A percentile compares a stretch with the other conserved stretches of the same genome.
These are phyloP conservation scores for Yamadazyma jaroonii DNA, from an alignment of 1,139 yeast genomes.

Conservation along the genomic window DNA sequence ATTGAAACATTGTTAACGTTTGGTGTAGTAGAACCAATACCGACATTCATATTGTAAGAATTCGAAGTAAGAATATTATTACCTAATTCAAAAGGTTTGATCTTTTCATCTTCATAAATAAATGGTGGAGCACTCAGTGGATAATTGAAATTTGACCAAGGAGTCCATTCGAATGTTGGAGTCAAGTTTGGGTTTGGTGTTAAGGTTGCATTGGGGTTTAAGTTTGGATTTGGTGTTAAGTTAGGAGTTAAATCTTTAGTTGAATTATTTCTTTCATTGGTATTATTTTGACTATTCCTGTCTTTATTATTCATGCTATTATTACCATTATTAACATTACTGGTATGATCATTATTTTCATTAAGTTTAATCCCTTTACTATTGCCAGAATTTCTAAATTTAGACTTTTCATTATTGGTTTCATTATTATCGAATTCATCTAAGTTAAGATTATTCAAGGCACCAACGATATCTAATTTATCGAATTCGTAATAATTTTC, in stretches of 20 bases:
- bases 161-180: slow-evolving; percentile 19
- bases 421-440: slow-evolving; percentile 27
- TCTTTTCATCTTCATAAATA: slow-evolving; percentile 15
- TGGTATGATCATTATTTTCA: neutral
- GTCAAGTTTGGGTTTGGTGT: slow-evolving; percentile 9
- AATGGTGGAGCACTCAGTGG: slow-evolving; percentile 41
- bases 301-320: neutral
- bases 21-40: neutral
- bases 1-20: no score
- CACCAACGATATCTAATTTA: slow-evolving; percentile 40
- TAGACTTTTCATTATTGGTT: neutral
- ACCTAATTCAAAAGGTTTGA: slow-evolving; percentile 2
- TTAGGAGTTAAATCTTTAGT: neutral
- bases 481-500: slow-evolving; percentile 4
- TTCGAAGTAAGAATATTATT: neutral
- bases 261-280: neutral
- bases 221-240: slow-evolving; percentile 1
- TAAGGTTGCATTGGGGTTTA: slow-evolving; percentile 3
- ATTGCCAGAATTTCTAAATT: slow-evolving; percentile 1
- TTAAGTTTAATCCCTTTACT: neutral
- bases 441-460: slow-evolving; percentile 37
- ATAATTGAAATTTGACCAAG: slow-evolving; percentile 15
- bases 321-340: slow-evolving; percentile 1
- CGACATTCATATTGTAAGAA: slow-evolving; percentile 1
- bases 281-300: neutral